Evolutionary conservation across 176 grass and related monocot genomes (phyloP), one percentile per base, ranked within the genome.

Genomic region (Phragmites australis): DNA sequence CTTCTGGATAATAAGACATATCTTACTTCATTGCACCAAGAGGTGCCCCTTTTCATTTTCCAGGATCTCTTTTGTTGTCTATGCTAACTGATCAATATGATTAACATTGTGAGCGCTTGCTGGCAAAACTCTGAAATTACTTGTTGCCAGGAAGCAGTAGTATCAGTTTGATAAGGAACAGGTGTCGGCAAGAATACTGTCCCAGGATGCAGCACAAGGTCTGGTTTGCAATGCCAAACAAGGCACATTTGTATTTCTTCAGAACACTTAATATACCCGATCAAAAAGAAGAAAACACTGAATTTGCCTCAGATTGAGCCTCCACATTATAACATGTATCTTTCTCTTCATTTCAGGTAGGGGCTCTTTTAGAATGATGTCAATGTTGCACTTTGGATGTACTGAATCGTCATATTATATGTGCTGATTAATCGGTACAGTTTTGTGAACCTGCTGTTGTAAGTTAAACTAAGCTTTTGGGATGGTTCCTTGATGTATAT

Each of bases 161-260:
- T 27, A 40, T 53, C 61, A 27, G 13, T 52, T 52, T 52, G 46
- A 52, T 31, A 40, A 16, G 64, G 2, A 6, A 51, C 19, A 5
- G 18, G 46, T 65, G 30, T 65, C 22, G 34, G 31, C 76, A 19
- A 25, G 29, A 72, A 51, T 72, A 51, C 6, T 31, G 51, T 9
- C 27, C 18, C 6, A 39, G 27, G 42, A 49, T 77, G 75, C 42
- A 47, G 58, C 25, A 62, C 11, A 64, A 13, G 17, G 27, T 31
- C 11, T 34, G 26, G 18, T 50, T 78, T 48, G 43, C 18, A 63
- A 9, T 78, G 29, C 44, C 75, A 78, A 78, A 78, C 44, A 39
- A 34, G 44, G n/a, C n/a, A 32, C 11, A 76, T 18, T 18, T 16
- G 3, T 11, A 60, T 30, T 76, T 60, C 74, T 34, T 77, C n/a